A percentile compares a stretch with the other conserved stretches of the same genome.
phyloP scores from a whole-genome alignment of 106 monocot species.

The Dendrobium officinale region DNA sequence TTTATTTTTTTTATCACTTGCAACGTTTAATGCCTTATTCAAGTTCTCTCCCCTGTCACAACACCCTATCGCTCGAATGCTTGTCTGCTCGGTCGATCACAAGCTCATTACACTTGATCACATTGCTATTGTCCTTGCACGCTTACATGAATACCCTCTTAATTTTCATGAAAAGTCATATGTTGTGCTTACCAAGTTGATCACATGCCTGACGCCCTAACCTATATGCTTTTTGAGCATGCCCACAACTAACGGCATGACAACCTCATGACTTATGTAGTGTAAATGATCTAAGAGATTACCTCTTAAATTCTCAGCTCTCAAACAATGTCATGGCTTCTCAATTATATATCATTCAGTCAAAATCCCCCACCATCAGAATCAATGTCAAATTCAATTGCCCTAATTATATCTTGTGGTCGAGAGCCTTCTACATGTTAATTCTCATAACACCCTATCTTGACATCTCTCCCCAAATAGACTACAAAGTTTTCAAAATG shows the following conservation, averaged over 20 bases:
- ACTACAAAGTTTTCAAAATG: too few relatives aligned
- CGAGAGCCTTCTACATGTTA: too few relatives aligned
- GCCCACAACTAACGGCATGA: too few relatives aligned
- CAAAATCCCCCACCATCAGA: background rate
- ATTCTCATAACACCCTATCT: too few relatives aligned
- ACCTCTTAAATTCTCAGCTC: background rate
- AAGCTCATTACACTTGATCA: background rate
- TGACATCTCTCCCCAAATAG: too few relatives aligned
- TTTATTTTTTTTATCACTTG: background rate
- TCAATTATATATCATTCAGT: background rate
- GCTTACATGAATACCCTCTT: too few relatives aligned
- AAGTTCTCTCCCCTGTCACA: too few relatives aligned
- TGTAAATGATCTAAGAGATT: background rate
- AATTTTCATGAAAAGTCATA: background rate
- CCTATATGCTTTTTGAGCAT: too few relatives aligned
- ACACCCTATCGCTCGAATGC: background rate
- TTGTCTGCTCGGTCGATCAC: background rate
- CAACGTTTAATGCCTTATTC: background rate
- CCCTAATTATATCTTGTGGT: too few relatives aligned
- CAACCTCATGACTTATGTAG: background rate
- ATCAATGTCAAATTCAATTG: background rate
- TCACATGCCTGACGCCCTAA: background rate
- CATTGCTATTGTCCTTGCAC: too few relatives aligned
- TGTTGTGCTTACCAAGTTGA: background rate
- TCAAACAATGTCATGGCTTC: background rate